These are phyloP conservation scores for Trametes pubescens DNA, from an alignment of 1,284 basidiomycete genomes.

Conservation along the genomic window DNA sequence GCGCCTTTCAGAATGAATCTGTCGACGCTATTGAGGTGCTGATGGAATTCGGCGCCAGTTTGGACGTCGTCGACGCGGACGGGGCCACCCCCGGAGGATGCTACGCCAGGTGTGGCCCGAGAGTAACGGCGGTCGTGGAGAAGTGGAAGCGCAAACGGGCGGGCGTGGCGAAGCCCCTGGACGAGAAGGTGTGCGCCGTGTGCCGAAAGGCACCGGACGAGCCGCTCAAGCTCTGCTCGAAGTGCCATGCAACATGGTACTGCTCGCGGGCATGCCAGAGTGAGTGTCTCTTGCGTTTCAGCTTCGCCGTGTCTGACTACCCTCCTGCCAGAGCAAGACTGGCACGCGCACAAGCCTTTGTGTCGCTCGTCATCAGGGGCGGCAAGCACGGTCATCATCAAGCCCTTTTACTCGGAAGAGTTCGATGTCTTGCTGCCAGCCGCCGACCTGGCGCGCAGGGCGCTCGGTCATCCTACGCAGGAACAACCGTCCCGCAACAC, in stretches of 20 bases:
- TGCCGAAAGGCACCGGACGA: constrained; percentile 41
- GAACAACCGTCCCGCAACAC: constrained; percentile 34
- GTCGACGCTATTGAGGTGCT: constrained; percentile 52
- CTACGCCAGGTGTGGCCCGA: constrained; percentile 50
- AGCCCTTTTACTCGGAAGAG: constrained; percentile 49
- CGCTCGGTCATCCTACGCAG: constrained; percentile 44
- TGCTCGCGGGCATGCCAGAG: constrained; percentile 64
- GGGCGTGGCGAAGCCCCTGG: constrained; percentile 51
- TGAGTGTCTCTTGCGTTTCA: constrained; percentile 38
- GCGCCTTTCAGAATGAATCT: constrained; percentile 48
- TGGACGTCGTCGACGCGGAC: constrained; percentile 58
- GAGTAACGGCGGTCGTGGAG: constrained; percentile 54
- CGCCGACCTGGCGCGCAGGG: constrained; percentile 44
- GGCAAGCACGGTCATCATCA: constrained; percentile 54
- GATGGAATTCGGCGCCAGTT: constrained; percentile 57
- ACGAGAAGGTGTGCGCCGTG: constrained; percentile 51
- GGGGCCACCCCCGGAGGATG: constrained; percentile 45
- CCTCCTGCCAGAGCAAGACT: constrained; percentile 31
- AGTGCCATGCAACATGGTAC: constrained; percentile 55
- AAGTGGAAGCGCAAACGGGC: constrained; percentile 57
- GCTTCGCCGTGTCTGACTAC: not conserved
- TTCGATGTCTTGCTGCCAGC: constrained; percentile 41
- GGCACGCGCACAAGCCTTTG: constrained; percentile 55
- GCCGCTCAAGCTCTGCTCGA: constrained; percentile 52
- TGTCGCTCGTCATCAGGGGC: constrained; percentile 53